These are phyloP conservation scores for Ophiostoma fasciatum DNA, from an alignment of 2,329 filamentous ascomycete genomes.

Conservation along the genomic window DNA sequence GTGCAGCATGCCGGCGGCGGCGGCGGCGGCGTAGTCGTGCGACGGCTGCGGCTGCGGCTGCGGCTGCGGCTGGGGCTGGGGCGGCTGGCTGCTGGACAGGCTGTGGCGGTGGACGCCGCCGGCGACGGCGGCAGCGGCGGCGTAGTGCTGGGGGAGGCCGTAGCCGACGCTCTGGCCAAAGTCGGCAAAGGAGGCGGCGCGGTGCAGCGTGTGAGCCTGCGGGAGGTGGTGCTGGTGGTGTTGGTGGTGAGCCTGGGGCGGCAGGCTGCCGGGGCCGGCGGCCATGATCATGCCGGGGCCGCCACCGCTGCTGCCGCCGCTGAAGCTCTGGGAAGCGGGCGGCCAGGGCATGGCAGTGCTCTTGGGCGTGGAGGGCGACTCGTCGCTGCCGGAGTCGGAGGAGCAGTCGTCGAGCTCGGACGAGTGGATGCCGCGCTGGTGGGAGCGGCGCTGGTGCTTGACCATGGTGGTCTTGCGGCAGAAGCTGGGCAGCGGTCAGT, in stretches of 20 bases:
- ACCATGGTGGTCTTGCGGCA: constrained; percentile 60
- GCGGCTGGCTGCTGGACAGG: constrained; percentile 28
- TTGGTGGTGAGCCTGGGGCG: constrained; percentile 11
- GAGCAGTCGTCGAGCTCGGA: constrained; percentile 40
- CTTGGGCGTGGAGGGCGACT: constrained; percentile 43
- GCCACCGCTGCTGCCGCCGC: constrained; percentile 19
- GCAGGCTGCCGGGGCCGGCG: no score
- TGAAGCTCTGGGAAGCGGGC: constrained; percentile 20
- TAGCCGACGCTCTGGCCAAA: constrained; percentile 34
- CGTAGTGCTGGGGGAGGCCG: constrained; percentile 28
- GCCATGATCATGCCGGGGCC: no score
- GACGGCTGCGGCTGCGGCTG: constrained; percentile 1
- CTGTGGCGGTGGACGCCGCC: constrained; percentile 38
- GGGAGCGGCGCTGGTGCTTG: constrained; percentile 48
- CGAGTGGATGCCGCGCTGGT: constrained; percentile 42
- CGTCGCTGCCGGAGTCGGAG: constrained; percentile 42
- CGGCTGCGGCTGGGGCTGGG: neutral
- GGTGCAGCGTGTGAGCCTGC: constrained; percentile 27
- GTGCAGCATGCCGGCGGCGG: constrained; percentile 34
- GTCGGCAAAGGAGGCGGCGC: constrained; percentile 39
- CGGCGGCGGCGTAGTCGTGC: constrained; percentile 6
- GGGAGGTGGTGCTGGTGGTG: neutral
- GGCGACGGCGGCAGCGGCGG: constrained; percentile 24
- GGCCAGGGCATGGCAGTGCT: constrained; percentile 38
- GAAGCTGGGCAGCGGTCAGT: constrained; percentile 46